phyloP scores from a whole-genome alignment of 2,329 filamentous ascomycete genomes.

The Tolypocladium inflatum region DNA sequence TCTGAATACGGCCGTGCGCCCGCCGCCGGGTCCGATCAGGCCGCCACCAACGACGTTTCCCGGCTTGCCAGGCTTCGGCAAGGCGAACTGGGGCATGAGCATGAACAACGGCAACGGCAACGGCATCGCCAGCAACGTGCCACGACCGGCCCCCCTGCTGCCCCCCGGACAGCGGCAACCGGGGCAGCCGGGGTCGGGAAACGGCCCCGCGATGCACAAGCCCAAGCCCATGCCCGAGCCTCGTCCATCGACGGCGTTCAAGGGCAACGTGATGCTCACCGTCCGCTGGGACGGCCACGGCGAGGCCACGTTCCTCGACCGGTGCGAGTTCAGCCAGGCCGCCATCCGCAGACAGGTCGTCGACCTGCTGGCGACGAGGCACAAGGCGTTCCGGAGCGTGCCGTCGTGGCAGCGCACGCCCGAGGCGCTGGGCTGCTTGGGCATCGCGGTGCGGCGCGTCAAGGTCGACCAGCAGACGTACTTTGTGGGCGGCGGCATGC shows the following conservation, averaged over 20 bases:
- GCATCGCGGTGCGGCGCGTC: constrained; percentile 11
- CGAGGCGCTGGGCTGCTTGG: constrained; percentile 1
- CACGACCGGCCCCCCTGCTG: background rate
- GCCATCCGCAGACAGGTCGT: constrained; percentile 10
- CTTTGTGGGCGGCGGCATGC: constrained; percentile 12
- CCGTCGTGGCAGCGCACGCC: background rate
- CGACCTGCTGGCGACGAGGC: constrained; percentile 10
- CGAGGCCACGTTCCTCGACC: constrained; percentile 18
- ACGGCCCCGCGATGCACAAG: background rate
- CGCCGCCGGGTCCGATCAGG: background rate
- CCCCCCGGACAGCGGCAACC: background rate
- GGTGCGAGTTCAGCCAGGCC: constrained; percentile 23
- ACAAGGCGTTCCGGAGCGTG: constrained; percentile 5
- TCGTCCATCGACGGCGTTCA: background rate
- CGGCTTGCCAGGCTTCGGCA: background rate
- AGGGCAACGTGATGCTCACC: constrained; percentile 11
- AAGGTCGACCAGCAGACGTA: constrained; percentile 12
- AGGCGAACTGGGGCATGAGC: background rate
- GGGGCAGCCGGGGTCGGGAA: background rate
- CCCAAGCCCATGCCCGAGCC: background rate
- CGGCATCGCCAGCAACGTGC: background rate
- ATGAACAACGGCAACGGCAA: background rate
- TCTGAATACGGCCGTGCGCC: background rate
- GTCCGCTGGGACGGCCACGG: constrained; percentile 18
- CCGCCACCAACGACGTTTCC: background rate